Percentiles rank a stretch among this genome's conserved stretches.
Evolutionary conservation across 1,139 yeast species (phyloP).

Genomic region (Yamadazyma atmosphaerica): DNA sequence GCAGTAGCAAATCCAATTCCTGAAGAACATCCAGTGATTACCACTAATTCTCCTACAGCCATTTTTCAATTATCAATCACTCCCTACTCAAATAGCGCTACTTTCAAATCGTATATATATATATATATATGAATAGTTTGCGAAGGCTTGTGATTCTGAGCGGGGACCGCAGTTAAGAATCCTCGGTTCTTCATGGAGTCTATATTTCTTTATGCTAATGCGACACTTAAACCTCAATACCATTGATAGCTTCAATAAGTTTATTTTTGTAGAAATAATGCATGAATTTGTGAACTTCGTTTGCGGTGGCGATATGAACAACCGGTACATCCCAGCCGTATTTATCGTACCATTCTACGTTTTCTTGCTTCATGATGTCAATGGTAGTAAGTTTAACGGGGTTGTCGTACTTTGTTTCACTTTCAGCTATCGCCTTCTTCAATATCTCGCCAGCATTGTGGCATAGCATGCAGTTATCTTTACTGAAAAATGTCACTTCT

Average conservation of each 20-base stretch:
- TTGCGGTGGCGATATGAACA: slow-evolving; percentile 61
- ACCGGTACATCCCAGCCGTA: slow-evolving; percentile 94
- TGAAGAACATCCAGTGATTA: slow-evolving; percentile 80
- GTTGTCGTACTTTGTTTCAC: slow-evolving; percentile 12
- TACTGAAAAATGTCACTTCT: slow-evolving; percentile 67
- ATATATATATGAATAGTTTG: too few species aligned
- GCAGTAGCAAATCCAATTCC: slow-evolving; percentile 77
- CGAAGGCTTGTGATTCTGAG: too few species aligned
- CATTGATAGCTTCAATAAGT: slow-evolving; percentile 42
- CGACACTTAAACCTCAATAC: too few species aligned
- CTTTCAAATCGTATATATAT: too few species aligned
- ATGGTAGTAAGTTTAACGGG: slow-evolving; percentile 44
- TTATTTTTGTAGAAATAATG: slow-evolving; percentile 67
- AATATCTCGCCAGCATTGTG: slow-evolving; percentile 64
- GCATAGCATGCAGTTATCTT: slow-evolving; percentile 78
- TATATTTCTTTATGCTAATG: too few species aligned
- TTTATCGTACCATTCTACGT: slow-evolving; percentile 73
- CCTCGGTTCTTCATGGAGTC: too few species aligned
- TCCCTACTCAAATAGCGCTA: too few species aligned
- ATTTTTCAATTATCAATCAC: too few species aligned
- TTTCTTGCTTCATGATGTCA: slow-evolving; percentile 69
- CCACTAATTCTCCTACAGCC: slow-evolving; percentile 27
- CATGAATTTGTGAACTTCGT: slow-evolving; percentile 65
- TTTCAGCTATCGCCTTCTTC: slow-evolving; percentile 36
- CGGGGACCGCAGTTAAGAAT: too few species aligned